These are phyloP conservation scores for Trypanosoma melophagium DNA, from an alignment of 208 protist species.

Conservation along the genomic window DNA sequence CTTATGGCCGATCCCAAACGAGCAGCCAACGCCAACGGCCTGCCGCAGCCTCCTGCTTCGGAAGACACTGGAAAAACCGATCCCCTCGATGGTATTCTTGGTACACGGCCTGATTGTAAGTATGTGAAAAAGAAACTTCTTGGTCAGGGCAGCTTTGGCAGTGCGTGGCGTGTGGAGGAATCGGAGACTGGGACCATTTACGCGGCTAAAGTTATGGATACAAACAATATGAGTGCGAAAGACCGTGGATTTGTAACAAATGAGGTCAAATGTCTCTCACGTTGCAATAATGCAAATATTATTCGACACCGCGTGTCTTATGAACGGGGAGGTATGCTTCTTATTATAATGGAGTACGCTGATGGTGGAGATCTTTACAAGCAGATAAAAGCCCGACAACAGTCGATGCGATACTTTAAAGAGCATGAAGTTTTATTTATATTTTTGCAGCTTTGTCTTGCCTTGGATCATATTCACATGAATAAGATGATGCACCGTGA, in stretches of 20 bases:
- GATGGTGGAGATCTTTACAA: slow-evolving; percentile 81
- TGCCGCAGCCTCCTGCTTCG: slow-evolving; percentile 56
- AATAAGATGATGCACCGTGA: slow-evolving; percentile 91
- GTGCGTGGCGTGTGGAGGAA: slow-evolving; percentile 83
- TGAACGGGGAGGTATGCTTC: slow-evolving; percentile 62
- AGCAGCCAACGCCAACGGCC: slow-evolving; percentile 38
- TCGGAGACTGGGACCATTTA: slow-evolving; percentile 58
- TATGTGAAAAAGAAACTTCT: slow-evolving; percentile 88
- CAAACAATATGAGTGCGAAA: slow-evolving; percentile 84
- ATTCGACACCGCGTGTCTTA: slow-evolving; percentile 72
- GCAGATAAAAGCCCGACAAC: slow-evolving; percentile 78
- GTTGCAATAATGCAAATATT: slow-evolving; percentile 91
- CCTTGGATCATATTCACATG: slow-evolving; percentile 86
- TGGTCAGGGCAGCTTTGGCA: slow-evolving; percentile 92
- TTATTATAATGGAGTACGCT: slow-evolving; percentile 90
- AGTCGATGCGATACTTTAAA: slow-evolving; percentile 64
- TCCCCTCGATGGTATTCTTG: slow-evolving; percentile 74
- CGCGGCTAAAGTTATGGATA: slow-evolving; percentile 92
- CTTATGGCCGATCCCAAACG: slow-evolving; percentile 45
- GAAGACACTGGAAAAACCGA: slow-evolving; percentile 37
- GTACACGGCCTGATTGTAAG: slow-evolving; percentile 53
- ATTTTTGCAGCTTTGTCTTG: slow-evolving; percentile 81
- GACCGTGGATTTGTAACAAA: slow-evolving; percentile 92
- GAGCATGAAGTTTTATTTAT: slow-evolving; percentile 88
- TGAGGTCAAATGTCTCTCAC: slow-evolving; percentile 91